Conservation (phyloP, 805 yeast species). For the Starmerella stellata region DNA sequence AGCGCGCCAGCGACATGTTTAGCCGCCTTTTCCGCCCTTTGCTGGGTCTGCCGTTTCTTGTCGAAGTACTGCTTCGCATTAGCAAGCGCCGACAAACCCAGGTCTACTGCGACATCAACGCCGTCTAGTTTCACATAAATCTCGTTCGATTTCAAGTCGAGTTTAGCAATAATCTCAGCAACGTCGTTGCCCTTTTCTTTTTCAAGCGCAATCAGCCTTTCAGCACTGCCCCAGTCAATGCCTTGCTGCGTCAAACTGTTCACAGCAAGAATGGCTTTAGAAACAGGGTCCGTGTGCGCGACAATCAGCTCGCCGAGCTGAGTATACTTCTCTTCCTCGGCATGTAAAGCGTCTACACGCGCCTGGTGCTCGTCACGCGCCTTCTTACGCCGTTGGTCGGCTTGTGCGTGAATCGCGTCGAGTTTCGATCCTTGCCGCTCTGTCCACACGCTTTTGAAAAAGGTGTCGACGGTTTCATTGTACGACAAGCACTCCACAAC, state of each 20-base stretch:
- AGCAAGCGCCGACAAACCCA: slow-evolving; percentile 62
- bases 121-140: slow-evolving; percentile 40
- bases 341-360: slow-evolving; percentile 47
- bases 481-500: slow-evolving; percentile 23
- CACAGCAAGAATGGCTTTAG: slow-evolving; percentile 50
- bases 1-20: slow-evolving; percentile 60
- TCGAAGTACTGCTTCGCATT: slow-evolving; percentile 72
- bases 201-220: slow-evolving; percentile 51
- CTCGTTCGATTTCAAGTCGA: slow-evolving; percentile 51
- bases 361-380: slow-evolving; percentile 57
- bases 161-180: slow-evolving; percentile 45
- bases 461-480: slow-evolving; percentile 63
- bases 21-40: slow-evolving; percentile 65
- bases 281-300: slow-evolving; percentile 49
- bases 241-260: slow-evolving; percentile 54
- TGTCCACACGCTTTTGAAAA: slow-evolving; percentile 71
- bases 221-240: slow-evolving; percentile 89
- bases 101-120: slow-evolving; percentile 47
- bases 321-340: slow-evolving; percentile 44
- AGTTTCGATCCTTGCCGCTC: slow-evolving; percentile 55
- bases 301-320: slow-evolving; percentile 59
- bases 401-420: slow-evolving; percentile 40
- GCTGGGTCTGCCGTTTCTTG: slow-evolving; percentile 52
- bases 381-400: slow-evolving; percentile 51
- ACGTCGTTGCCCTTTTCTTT: slow-evolving; percentile 43